Conservation (phyloP, 1,284 basidiomycete genomes). For the Cutaneotrichosporon cutaneum region DNA sequence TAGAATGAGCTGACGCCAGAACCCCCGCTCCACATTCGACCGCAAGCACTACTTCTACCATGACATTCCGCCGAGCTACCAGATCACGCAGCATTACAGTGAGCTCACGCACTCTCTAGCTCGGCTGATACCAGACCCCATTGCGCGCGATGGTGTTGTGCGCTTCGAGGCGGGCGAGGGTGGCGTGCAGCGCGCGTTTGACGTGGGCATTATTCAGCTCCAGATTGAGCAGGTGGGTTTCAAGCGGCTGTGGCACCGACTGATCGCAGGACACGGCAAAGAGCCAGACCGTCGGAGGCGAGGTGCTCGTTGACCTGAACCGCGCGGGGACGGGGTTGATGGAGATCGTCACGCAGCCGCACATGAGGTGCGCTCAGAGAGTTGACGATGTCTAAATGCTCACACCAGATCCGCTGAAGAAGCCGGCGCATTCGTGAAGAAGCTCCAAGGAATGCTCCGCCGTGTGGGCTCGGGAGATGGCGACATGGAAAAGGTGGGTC, state of each 20-base stretch:
- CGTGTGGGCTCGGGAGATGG: constrained; percentile 86
- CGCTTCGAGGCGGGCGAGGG: constrained; percentile 52
- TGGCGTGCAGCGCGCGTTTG: constrained; percentile 48
- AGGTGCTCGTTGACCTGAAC: constrained; percentile 80
- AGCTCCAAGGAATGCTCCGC: constrained; percentile 77
- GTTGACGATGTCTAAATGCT: too few relatives aligned
- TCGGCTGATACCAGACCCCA: constrained; percentile 61
- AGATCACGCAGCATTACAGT: constrained; percentile 95
- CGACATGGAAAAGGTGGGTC: constrained; percentile 88
- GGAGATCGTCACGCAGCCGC: constrained; percentile 95
- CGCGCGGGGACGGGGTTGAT: constrained; percentile 85
- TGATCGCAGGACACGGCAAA: constrained; percentile 84
- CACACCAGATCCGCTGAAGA: constrained; percentile 77
- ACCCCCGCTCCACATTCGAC: constrained; percentile 79
- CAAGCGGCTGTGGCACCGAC: neutral
- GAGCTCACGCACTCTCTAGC: constrained; percentile 35
- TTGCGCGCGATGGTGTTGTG: constrained; percentile 71
- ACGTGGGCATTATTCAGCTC: constrained; percentile 83
- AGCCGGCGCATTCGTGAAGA: constrained; percentile 82
- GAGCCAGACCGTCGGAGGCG: constrained; percentile 66
- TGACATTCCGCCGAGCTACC: constrained; percentile 90
- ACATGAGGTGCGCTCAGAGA: constrained; percentile 65
- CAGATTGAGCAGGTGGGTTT: constrained; percentile 84
- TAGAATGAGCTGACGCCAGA: constrained; percentile 43
- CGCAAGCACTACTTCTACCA: constrained; percentile 98